Evolutionary conservation across 352 stramenopile species (phyloP).

Genomic region (Globisporangium nagaii): DNA sequence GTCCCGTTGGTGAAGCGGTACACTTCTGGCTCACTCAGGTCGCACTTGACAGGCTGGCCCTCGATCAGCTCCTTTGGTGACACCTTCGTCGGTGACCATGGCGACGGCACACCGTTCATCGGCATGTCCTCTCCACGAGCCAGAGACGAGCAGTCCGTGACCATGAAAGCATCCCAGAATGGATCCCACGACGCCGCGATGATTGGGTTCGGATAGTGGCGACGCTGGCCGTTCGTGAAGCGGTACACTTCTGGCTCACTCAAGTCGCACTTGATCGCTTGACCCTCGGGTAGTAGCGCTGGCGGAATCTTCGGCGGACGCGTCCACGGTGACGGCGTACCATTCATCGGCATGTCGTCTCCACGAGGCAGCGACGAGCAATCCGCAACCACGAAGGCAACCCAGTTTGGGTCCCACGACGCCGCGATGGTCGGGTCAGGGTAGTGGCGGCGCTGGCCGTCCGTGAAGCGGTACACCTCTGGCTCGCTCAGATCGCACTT

Average conservation of each 20-base stretch:
- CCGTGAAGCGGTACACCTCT: constrained; percentile 12
- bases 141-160: constrained; percentile 13
- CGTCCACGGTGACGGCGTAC: background rate
- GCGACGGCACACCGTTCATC: background rate
- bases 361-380: constrained; percentile 11
- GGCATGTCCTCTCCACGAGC: constrained; percentile 4
- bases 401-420: constrained; percentile 21
- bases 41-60: constrained; percentile 15
- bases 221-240: constrained; percentile 5
- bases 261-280: constrained; percentile 16
- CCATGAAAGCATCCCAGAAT: constrained; percentile 4
- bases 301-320: background rate
- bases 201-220: constrained; percentile 13
- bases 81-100: background rate
- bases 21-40: background rate
- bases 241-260: constrained; percentile 12
- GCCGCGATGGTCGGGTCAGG: constrained; percentile 10
- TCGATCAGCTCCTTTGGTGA: background rate
- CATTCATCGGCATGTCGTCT: constrained; percentile 8
- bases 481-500: constrained; percentile 8
- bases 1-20: constrained; percentile 11
- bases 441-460: constrained; percentile 13
- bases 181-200: constrained; percentile 23
- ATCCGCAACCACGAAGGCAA: constrained; percentile 7
- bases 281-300: background rate